These are phyloP conservation scores for Dalbergia oliveri DNA, from an alignment of 306 rosid species.

Conservation along the genomic window DNA sequence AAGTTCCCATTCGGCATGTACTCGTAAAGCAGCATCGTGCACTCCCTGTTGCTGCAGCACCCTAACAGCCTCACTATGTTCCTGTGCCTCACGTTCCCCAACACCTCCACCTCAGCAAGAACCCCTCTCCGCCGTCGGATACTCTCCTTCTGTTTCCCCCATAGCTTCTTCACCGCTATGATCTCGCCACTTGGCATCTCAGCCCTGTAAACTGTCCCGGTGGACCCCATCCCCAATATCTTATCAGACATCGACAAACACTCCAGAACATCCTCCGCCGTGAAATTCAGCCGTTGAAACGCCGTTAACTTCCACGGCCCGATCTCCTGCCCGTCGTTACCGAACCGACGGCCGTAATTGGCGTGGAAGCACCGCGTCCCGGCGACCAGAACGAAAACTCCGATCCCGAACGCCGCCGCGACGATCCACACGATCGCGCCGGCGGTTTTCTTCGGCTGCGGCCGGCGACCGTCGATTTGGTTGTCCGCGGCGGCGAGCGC, in stretches of 20 bases:
- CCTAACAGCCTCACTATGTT: constrained; percentile 95
- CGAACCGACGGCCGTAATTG: constrained; percentile 60
- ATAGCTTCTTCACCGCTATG: constrained; percentile 86
- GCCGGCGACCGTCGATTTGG: constrained; percentile 49
- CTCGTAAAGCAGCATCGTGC: constrained; percentile 92
- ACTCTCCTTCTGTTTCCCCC: constrained; percentile 82
- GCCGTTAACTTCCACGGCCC: constrained; percentile 94
- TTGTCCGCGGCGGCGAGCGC: constrained; percentile 39
- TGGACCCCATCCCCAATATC: constrained; percentile 89
- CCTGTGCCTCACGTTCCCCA: constrained; percentile 95
- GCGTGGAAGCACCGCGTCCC: constrained; percentile 91
- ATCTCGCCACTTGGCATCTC: constrained; percentile 97
- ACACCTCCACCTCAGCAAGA: constrained; percentile 90
- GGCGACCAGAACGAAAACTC: constrained; percentile 78
- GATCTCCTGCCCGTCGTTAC: constrained; percentile 48
- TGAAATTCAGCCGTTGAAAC: constrained; percentile 85
- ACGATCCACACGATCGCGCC: constrained; percentile 91
- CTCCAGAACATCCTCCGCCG: constrained; percentile 88
- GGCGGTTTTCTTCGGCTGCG: constrained; percentile 73
- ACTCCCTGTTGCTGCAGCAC: constrained; percentile 89
- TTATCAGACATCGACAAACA: constrained; percentile 77
- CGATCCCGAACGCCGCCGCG: constrained; percentile 93
- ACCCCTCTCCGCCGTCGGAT: constrained; percentile 87
- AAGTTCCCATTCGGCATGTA: constrained; percentile 93
- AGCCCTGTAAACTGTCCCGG: constrained; percentile 84